Evolutionary conservation across 1,139 yeast genomes (phyloP), one percentile per base, ranked within the genome.

Genomic region (Kurtzmaniella natalensis): DNA sequence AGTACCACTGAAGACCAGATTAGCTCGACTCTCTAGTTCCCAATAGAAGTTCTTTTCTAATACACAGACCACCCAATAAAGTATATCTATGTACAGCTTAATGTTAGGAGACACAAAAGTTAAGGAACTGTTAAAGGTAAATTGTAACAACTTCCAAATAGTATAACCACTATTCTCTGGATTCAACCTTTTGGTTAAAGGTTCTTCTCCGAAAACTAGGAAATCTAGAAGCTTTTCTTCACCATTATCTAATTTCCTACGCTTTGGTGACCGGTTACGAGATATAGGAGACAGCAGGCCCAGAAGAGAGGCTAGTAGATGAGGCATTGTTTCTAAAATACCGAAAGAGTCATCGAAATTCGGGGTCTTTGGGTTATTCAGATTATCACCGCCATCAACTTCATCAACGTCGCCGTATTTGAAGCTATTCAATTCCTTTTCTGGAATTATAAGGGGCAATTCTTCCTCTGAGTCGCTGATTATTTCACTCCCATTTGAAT

Each of bases 401-500:
- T 37, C 35, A 18, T 49, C 40, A 33, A 54, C 55, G 3, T 44
- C 44, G 23, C 51, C 55, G 43, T 17, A 24, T 18, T 25, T 17
- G 29, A 30, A 29, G 9, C 32, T 25, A n/a, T 18, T 19, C 9
- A 35, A n/a, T 17, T 28, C 37, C 4, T 13, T 18, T 8, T 17
- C 21, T 8, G 29, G 36, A 13, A 31, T 35, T 4, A 49, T 24
- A 8, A 40, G 24, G 14, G 39, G 34, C 3, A 31, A 30, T 14
- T 47, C 59, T 22, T 43, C 52, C 28, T 59, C 64, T 1, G 65
- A 59, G 34, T 60, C 63, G 25, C 61, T 55, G 8, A 59, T 44
- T 1, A 45, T n/a, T n/a, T 39, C 3, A 49, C 54, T 18, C 21
- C 7, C 8, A 19, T 19, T 7, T n/a, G n/a, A n/a, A n/a, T n/a